Evolutionary conservation across 768 basidiomycete genomes (phyloP), one percentile per base, ranked within the genome.

Genomic region (Psilocybe cyanescens): DNA sequence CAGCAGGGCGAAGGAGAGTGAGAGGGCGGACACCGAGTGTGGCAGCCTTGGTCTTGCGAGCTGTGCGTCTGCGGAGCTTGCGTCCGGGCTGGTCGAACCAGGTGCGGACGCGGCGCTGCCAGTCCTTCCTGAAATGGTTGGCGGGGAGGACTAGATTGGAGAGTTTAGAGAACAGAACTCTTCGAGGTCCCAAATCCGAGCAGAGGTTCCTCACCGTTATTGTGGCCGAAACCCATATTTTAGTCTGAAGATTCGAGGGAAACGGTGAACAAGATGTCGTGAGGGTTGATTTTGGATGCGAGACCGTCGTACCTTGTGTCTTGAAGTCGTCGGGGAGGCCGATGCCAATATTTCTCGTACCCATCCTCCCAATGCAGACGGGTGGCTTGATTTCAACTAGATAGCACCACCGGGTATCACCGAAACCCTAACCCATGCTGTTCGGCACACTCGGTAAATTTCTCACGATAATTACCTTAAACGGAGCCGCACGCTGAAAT

Each of bases 21-120:
- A 94, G 87, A 48, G 94, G 97, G 73, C 94, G 93, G 66, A 95
- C 93, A 69, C 97, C 97, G 59, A 97, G 90, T 63, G 87, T 76
- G 49, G 94, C 86, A 59, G 95, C 94, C 83, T 97, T 99, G 69
- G 82, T 81, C 79, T 94, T 90, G 79, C 97, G 93, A 47, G 95
- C 94, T 50, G 83, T 88, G 76, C 97, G 92, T 75, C 97, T 86
- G 76, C 94, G 92, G 77, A 95, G 91, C 82, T 99, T 99, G 75
- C 93, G 92, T 52, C 96, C 97, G 59, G 97, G 95, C 81, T 99
- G 97, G 84, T 99, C 92, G 77, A 99, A 99, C 96, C 96, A 95
- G 74, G 94, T 97, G 79, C 90, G 90, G 70, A 97, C 95, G 67
- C 91, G 91, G 73, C 89, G 86, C 79, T 99, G 97, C 96, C 96